Base-by-base conservation (phyloP, 768 basidiomycete genomes). In the Collybia sp. region DNA sequence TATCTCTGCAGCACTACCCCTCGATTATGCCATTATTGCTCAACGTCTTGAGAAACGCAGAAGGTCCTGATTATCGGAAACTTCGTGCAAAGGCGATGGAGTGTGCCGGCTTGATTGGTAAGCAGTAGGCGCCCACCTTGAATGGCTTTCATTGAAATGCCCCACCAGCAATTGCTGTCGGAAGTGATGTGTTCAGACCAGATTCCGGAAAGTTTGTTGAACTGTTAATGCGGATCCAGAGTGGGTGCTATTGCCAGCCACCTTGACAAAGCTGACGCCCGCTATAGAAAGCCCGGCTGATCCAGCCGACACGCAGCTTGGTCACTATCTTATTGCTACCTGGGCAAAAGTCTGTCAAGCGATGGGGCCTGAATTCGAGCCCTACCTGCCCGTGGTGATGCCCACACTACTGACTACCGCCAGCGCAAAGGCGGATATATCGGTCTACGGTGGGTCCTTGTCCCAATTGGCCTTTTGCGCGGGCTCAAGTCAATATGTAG, bases 311-410 rank as follows among this genome's bases (percentile, higher is more conserved):
- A 80, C 85, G 0, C 82, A 89, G 52, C 61, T 85, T 2, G 71
- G 72, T 0, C 83, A 85, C 46, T 92, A 90, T 58, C 71, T 93
- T 19, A 89, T 90, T 40, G 79, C 83, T 36, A 93, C 90, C 0
- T 94, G 90, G 90, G 85, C 88, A 2, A 93, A 89, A 56, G 75
- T 94, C 0, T 92, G 88, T 58, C 89, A 91, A 51, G 88, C 88
- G 0, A 76, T 94, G 56, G 86, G 86, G 0, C 70, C 77, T 10
- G 87, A 93, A 57, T 95, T 94, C 49, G 88, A 88, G 57, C 89
- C 89, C 0, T 94, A 89, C 60, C 74, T 94, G 2, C 83, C 84
- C 0, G 75, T 86, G 12, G 91, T 93, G 2, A 90, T 94, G 80
- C 88, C 91, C 0, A 75, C 80, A 0, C 63, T 94, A 10, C 69